Conservation (phyloP, 2,329 filamentous ascomycete genomes). For the Claviceps citrina region DNA sequence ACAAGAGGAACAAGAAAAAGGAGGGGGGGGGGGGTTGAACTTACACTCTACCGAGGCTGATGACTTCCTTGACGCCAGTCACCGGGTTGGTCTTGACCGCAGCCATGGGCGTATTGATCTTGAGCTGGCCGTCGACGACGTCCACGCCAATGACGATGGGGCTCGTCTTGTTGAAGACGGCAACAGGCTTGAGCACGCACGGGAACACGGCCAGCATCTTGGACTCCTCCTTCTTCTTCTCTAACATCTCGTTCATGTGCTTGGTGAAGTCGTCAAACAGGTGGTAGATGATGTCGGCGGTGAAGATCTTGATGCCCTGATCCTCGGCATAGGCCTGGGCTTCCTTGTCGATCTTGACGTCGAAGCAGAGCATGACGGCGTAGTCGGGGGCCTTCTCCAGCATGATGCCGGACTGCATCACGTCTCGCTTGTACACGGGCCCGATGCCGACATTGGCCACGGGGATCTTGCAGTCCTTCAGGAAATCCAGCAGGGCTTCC, state of each 20-base stretch:
- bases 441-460: constrained; percentile 95
- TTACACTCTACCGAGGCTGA: constrained; percentile 84
- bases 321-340: constrained; percentile 82
- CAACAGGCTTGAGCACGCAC: constrained; percentile 75
- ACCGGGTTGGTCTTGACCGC: constrained; percentile 68
- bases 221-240: constrained; percentile 89
- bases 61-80: constrained; percentile 69
- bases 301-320: constrained; percentile 93
- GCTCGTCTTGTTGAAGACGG: constrained; percentile 95
- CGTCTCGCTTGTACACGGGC: constrained; percentile 93
- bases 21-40: constrained; percentile 22
- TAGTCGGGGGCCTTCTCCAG: constrained; percentile 87
- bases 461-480: constrained; percentile 90
- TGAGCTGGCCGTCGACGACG: constrained; percentile 77
- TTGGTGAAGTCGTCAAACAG: constrained; percentile 92
- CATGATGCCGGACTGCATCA: constrained; percentile 93
- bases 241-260: constrained; percentile 75
- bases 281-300: constrained; percentile 97
- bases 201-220: constrained; percentile 96
- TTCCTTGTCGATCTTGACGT: constrained; percentile 98
- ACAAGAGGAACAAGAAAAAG: background rate
- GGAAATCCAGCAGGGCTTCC: constrained; percentile 89
- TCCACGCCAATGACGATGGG: constrained; percentile 94
- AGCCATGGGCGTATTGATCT: constrained; percentile 77
- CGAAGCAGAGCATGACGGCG: constrained; percentile 99